Evolutionary conservation across 306 rosid species (phyloP).

Genomic region (Quercus mongolica): DNA sequence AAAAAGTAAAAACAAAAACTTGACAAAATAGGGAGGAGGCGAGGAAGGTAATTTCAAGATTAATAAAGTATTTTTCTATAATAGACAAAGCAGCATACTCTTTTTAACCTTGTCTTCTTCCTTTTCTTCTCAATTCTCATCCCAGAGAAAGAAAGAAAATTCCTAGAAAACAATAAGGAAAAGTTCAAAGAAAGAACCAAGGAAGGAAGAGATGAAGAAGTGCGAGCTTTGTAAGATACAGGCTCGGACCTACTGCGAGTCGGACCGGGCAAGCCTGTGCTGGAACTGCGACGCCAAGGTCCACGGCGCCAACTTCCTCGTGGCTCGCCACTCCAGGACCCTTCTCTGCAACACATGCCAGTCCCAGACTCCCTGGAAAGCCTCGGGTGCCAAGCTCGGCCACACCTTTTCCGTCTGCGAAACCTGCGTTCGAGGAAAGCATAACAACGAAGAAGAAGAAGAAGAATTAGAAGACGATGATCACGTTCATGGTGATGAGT

Average conservation of each 20-base stretch:
- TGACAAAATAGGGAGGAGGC: too few relatives aligned
- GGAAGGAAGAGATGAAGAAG: constrained; percentile 34
- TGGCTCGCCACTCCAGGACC: constrained; percentile 59
- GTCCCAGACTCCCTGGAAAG: constrained; percentile 71
- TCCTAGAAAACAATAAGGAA: neutral
- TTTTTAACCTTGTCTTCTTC: too few relatives aligned
- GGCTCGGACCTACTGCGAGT: constrained; percentile 66
- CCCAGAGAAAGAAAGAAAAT: neutral
- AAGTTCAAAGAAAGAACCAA: neutral
- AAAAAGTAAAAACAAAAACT: too few relatives aligned
- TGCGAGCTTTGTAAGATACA: constrained; percentile 68
- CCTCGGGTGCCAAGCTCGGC: constrained; percentile 63
- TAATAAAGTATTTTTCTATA: too few relatives aligned
- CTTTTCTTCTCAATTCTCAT: too few relatives aligned
- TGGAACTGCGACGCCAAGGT: constrained; percentile 80
- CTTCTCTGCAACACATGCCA: constrained; percentile 78
- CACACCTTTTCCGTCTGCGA: constrained; percentile 59
- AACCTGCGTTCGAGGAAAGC: constrained; percentile 42
- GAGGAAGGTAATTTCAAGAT: too few relatives aligned
- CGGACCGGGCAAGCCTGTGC: constrained; percentile 73
- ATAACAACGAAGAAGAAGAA: constrained; percentile 38
- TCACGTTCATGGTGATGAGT: neutral
- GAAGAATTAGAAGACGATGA: constrained; percentile 13
- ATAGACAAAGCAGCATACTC: too few relatives aligned
- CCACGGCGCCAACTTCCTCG: constrained; percentile 76